Base-by-base conservation (phyloP, 257 asterid genomes). In the Avicennia marina region DNA sequence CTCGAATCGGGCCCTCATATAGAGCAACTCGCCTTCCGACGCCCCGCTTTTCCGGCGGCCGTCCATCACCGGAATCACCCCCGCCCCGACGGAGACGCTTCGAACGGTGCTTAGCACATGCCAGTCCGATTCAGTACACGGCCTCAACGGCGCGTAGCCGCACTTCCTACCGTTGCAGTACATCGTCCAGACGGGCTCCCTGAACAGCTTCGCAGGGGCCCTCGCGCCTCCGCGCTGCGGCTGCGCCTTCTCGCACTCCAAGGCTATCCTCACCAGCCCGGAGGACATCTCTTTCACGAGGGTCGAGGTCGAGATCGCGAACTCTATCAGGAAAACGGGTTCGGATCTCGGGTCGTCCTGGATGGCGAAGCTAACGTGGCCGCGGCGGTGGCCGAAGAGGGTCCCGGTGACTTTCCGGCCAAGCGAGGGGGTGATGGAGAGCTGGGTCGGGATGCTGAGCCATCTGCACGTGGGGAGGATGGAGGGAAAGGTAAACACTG, bases 1-100 rank as follows among this genome's bases (percentile, higher is more conserved):
- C 62, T 82, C 90, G 43, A 82, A 82, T 58, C 66, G 72, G 0
- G 87, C 90, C 49, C 90, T 76, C 90, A 82, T 82, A 9, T 79
- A 82, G 34, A 82, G 49, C 61, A 82, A 63, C 72, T 82, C 90
- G 11, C 87, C 87, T 41, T 77, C 86, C 4, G 70, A 53, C 7
- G 62, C 74, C 10, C 79, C 76, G 54, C 33, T 7, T 29, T n/a
- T n/a, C n/a, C 33, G 5, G 33, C 33, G 5, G 7, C 72, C 84
- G 0, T 79, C 84, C 53, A 79, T 78, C 55, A 79, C 71, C 33
- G 90, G 90, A 50, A 82, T 79, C 21, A 79, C 87, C 10, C 90
- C 90, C 13, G 90, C 90, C 0, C 90, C 90, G 0, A 77, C 79
- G 0, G 90, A 74, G 5, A 82, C 84, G 41, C 82, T 79, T 68